Conservation (phyloP, 192 early-diverging fungal species). For the Gamsiella multidivaricata region DNA sequence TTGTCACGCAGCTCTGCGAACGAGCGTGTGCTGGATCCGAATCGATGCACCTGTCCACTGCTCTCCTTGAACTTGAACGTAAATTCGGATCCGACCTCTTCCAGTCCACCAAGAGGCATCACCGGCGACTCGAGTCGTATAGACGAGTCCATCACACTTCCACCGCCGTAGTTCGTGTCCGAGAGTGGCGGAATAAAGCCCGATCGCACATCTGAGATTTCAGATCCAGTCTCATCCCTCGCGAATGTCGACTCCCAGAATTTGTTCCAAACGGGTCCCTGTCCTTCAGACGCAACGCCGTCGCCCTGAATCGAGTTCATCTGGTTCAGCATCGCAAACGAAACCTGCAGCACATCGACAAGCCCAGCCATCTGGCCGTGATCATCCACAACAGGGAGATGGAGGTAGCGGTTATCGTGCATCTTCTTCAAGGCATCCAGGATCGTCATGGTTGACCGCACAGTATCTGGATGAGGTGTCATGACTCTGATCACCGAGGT, state of each 20-base stretch:
- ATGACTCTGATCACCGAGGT: conserved; percentile 96
- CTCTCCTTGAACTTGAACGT: conserved; percentile 73
- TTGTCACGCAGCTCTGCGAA: conserved; percentile 63
- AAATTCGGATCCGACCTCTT: conserved; percentile 46
- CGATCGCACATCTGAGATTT: conserved; percentile 38
- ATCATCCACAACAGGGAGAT: conserved; percentile 78
- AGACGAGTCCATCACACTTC: conserved; percentile 29
- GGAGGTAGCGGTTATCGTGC: conserved; percentile 79
- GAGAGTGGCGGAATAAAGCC: conserved; percentile 23
- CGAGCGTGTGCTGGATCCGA: conserved; percentile 61
- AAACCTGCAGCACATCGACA: conserved; percentile 83
- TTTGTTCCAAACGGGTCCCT: conserved; percentile 58
- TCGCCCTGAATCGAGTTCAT: conserved; percentile 67
- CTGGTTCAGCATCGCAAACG: conserved; percentile 81
- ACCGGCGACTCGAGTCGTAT: conserved; percentile 19
- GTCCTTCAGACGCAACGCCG: conserved; percentile 19
- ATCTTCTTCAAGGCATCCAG: conserved; percentile 83
- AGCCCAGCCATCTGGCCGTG: conserved; percentile 75
- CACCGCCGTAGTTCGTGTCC: conserved; percentile 32
- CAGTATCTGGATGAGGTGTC: conserved; percentile 88
- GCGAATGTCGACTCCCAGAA: conserved; percentile 57
- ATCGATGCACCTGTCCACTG: conserved; percentile 75
- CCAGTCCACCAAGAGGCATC: conserved; percentile 11
- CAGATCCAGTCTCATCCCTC: conserved; percentile 50
- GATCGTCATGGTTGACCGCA: conserved; percentile 70